Conservation (phyloP, 768 basidiomycete genomes). For the Boletus subcaerulescens region DNA sequence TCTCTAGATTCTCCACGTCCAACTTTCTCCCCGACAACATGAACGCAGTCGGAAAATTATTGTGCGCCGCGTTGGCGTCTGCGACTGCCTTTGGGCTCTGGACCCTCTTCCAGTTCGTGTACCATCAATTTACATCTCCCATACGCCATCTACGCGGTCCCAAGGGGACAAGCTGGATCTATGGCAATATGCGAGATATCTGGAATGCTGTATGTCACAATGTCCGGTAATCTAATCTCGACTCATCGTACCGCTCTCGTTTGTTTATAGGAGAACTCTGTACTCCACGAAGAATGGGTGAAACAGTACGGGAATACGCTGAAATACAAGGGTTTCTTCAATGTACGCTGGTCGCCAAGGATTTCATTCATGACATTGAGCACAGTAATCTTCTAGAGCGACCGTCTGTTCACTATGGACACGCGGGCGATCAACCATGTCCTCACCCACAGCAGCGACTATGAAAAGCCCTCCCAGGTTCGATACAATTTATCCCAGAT, state of each 20-base stretch:
- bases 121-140: conserved; percentile 40
- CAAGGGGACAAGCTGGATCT: conserved; percentile 42
- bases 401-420: conserved; percentile 56
- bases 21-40: not conserved
- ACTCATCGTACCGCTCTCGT: not conserved
- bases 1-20: too few species aligned
- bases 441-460: conserved; percentile 47
- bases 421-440: conserved; percentile 61
- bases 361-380: too few species aligned
- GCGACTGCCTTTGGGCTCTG: not conserved
- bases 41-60: conserved; percentile 1
- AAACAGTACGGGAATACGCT: conserved; percentile 11
- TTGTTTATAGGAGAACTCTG: not conserved
- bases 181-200: conserved; percentile 49
- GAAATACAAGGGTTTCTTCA: conserved; percentile 11
- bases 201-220: conserved; percentile 35
- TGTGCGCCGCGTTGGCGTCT: conserved; percentile 1
- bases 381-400: conserved; percentile 15
- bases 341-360: not conserved
- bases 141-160: conserved; percentile 46
- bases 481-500: not conserved
- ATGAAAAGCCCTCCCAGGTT: conserved; percentile 41
- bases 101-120: conserved; percentile 20
- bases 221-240: not conserved
- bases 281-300: conserved; percentile 16